These are phyloP conservation scores for Arachis hypogaea DNA, from an alignment of 306 rosid genomes.

Conservation along the genomic window DNA sequence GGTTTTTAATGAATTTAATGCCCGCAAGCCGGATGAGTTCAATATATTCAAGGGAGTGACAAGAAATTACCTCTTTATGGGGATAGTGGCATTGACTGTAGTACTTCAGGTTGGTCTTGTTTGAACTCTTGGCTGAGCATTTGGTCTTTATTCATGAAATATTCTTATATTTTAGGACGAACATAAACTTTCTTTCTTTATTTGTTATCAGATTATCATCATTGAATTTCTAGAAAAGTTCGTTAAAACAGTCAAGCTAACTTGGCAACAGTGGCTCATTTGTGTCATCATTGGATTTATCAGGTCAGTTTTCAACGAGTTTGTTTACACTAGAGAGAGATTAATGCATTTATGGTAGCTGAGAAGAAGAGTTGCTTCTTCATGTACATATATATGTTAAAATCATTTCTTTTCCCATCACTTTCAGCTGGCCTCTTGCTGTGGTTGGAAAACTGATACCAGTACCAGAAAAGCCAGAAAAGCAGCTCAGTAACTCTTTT, in stretches of 20 bases:
- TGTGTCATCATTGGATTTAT: conserved; percentile 68
- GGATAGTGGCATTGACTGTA: conserved; percentile 67
- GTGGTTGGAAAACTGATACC: conserved; percentile 76
- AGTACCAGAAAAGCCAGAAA: conserved; percentile 53
- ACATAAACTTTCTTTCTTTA: conserved; percentile 2
- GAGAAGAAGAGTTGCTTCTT: background rate
- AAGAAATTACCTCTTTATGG: conserved; percentile 74
- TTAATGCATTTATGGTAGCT: conserved; percentile 1
- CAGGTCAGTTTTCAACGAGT: conserved; percentile 54
- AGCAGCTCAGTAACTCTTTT: conserved; percentile 35
- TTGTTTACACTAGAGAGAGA: background rate
- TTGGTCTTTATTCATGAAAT: conserved; percentile 10
- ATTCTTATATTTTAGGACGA: background rate
- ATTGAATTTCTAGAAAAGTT: conserved; percentile 83
- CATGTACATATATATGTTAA: conserved; percentile 32
- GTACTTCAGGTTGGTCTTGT: conserved; percentile 75
- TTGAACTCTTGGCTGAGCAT: background rate
- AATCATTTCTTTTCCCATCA: conserved; percentile 10
- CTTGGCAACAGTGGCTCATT: conserved; percentile 80
- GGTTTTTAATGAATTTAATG: conserved; percentile 91
- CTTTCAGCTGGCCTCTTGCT: conserved; percentile 92
- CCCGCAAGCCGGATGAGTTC: conserved; percentile 80
- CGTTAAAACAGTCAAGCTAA: conserved; percentile 63
- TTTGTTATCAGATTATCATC: conserved; percentile 59
- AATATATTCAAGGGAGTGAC: conserved; percentile 81